Evolutionary conservation across 176 grass and related monocot species (phyloP).

Genomic region (Miscanthus lutarioriparius): DNA sequence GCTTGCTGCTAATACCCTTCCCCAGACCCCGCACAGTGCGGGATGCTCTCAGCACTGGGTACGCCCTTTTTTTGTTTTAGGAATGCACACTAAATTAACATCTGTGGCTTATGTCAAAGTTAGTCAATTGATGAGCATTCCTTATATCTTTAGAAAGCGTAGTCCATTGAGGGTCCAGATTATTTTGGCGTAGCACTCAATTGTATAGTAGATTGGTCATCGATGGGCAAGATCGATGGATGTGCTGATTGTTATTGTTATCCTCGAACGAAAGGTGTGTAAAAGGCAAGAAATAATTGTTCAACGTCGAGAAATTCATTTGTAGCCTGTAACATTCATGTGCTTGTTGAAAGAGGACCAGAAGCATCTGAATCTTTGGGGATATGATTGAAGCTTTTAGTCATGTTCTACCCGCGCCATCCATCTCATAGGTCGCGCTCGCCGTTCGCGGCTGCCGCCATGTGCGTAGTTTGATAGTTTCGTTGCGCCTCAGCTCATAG

Average conservation of each 20-base stretch:
- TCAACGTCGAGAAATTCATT: background rate
- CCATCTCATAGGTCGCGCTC: no score
- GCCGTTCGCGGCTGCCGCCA: no score
- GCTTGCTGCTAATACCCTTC: no score
- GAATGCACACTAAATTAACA: background rate
- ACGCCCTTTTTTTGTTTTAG: background rate
- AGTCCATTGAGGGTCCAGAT: constrained; percentile 4
- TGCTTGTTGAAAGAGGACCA: background rate
- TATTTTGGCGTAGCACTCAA: constrained; percentile 30
- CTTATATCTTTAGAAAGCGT: constrained; percentile 8
- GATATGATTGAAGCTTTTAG: background rate
- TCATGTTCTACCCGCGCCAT: no score
- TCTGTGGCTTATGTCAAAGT: background rate
- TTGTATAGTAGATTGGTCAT: constrained; percentile 43
- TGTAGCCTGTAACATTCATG: background rate
- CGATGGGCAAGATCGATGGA: background rate
- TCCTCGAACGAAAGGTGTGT: background rate
- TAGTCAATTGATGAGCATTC: constrained; percentile 11
- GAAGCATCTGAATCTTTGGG: background rate
- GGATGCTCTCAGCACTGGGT: no score
- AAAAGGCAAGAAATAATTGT: background rate
- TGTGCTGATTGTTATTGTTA: constrained; percentile 17
- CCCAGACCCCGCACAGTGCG: no score
- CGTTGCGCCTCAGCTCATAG: no score
- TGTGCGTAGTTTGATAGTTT: no score